Evolutionary conservation across 805 yeast species (phyloP).

Genomic region (Ogataea nitratoaversa): DNA sequence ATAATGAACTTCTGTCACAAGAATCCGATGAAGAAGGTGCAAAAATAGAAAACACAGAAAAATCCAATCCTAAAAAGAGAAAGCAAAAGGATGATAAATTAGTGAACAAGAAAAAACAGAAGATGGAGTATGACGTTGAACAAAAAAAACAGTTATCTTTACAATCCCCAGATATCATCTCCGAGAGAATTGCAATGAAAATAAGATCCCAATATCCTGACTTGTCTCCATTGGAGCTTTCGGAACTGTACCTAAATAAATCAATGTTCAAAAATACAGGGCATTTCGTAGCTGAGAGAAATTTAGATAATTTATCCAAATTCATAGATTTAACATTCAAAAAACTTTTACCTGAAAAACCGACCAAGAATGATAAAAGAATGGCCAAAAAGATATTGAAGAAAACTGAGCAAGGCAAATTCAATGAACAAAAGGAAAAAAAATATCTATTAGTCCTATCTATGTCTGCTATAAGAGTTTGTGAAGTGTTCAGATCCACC

Average conservation of each 20-base stretch:
- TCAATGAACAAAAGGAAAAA: slow-evolving; percentile 19
- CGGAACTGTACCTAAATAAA: slow-evolving; percentile 56
- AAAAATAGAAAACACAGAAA: slow-evolving; percentile 17
- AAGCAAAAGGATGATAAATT: slow-evolving; percentile 37
- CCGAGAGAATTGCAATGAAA: slow-evolving; percentile 61
- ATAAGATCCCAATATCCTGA: slow-evolving; percentile 60
- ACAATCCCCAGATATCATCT: slow-evolving; percentile 54
- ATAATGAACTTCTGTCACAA: slow-evolving; percentile 7
- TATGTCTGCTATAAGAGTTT: slow-evolving; percentile 80
- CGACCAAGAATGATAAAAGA: slow-evolving; percentile 23
- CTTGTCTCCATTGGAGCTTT: slow-evolving; percentile 69
- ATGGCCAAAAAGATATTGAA: slow-evolving; percentile 25
- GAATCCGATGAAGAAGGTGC: slow-evolving; percentile 15
- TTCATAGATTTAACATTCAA: slow-evolving; percentile 51
- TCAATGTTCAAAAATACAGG: slow-evolving; percentile 58
- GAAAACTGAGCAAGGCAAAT: slow-evolving; percentile 14
- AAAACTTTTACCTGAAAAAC: slow-evolving; percentile 38
- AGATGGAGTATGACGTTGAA: slow-evolving; percentile 60
- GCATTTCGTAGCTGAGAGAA: slow-evolving; percentile 50
- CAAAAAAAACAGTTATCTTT: slow-evolving; percentile 53
- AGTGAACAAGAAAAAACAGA: slow-evolving; percentile 60
- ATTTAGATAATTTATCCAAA: slow-evolving; percentile 48
- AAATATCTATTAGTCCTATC: slow-evolving; percentile 52
- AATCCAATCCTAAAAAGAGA: slow-evolving; percentile 24
- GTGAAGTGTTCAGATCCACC: slow-evolving; percentile 72